Base-by-base conservation (phyloP, 148 eudicot genomes). In the Polygonum aviculare region DNA sequence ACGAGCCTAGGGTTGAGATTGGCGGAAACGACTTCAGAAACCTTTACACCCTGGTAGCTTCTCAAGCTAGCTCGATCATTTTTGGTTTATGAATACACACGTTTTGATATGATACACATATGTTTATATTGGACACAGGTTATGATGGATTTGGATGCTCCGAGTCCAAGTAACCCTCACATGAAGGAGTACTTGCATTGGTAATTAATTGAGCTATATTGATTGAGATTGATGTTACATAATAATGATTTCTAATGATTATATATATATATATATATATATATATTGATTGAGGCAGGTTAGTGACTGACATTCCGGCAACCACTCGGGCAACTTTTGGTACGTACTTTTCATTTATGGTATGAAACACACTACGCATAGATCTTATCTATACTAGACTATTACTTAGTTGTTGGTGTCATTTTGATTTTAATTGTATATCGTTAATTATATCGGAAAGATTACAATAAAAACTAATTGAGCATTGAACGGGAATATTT, bases 91-190 rank as follows among this genome's bases (percentile, higher is more conserved):
- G 41, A 1, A 2, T 40, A 16, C 19, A 12, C 3, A 57, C 1
- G 4, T 31, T 8, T 35, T 35, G 21, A 4, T n/a, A 33, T 31
- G 5, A 49, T 49, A 49, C 52, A 49, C 52, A 14, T 14, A 5
- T 2, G 21, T 59, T 1, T 59, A 16, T 22, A 26, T 60, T 60
- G 54, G 18, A 36, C 80, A 38, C 78, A 92, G 97, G 80, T 93
- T 22, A 90, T 93, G 97, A 86, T 93, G 80, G 93, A 93, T 75
- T 91, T 95, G 19, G 97, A 93, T 85, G 97, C 97, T 82, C 97
- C 97, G 47, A 90, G 91, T 77, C 97, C 97, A 67, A 90, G 91
- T 82, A 84, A 93, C 57, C 97, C 97, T 5, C 72, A 70, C 82
- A 75, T 93, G 9, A 83, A 91, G 76, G 95, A 93, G 63, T 93